Evolutionary conservation across 306 rosid genomes (phyloP).

Genomic region (Albizia julibrissin): DNA sequence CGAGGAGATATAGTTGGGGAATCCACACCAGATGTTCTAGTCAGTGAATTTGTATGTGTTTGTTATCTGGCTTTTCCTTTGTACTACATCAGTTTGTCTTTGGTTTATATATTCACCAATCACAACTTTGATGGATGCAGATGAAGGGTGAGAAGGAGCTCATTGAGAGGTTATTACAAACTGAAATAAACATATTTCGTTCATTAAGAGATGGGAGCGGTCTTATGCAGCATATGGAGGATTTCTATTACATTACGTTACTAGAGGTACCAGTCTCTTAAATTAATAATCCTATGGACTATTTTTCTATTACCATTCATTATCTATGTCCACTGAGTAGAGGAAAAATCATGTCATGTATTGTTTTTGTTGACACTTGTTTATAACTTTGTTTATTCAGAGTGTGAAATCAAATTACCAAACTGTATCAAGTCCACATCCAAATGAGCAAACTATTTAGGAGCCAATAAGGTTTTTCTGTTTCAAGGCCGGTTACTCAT

Average conservation of each 20-base stretch:
- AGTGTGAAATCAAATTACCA: conserved; percentile 80
- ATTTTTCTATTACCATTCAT: neutral
- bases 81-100: neutral
- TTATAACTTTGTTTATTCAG: conserved; percentile 41
- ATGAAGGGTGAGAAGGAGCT: conserved; percentile 97
- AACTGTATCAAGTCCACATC: conserved; percentile 42
- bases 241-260: conserved; percentile 85
- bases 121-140: conserved; percentile 47
- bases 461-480: conserved; percentile 33
- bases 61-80: conserved; percentile 10
- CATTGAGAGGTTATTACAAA: conserved; percentile 76
- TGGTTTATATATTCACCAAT: conserved; percentile 9
- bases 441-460: conserved; percentile 35
- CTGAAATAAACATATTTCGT: conserved; percentile 89
- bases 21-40: conserved; percentile 87
- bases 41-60: conserved; percentile 79
- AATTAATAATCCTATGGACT: conserved; percentile 4
- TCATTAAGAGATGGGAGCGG: conserved; percentile 96
- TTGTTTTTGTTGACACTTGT: conserved; percentile 9
- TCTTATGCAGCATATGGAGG: conserved; percentile 98
- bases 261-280: conserved; percentile 63
- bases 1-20: conserved; percentile 89
- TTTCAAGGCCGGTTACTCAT: conserved; percentile 5
- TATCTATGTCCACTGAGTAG: neutral
- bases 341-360: neutral